Conservation (phyloP, 106 monocot species). For the Dendrobium catenatum region DNA sequence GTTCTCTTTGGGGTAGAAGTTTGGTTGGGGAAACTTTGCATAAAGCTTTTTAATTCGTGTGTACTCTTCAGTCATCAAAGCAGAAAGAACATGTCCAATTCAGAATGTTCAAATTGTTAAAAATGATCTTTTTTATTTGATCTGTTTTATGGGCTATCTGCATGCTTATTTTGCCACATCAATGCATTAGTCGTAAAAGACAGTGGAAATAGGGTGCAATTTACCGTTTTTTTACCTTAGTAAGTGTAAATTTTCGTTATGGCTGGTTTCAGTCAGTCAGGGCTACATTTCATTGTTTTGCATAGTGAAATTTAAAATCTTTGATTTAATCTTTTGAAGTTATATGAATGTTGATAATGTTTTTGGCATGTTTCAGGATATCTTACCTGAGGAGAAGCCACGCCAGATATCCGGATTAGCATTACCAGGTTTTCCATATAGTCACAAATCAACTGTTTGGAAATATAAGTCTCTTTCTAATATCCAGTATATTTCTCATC, state of each 20-base stretch:
- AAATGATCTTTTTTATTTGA: neutral
- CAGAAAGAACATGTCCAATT: neutral
- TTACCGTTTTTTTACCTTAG: neutral
- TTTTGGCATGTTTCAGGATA: constrained; percentile 47
- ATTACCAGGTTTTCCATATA: constrained; percentile 47
- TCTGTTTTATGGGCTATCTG: neutral
- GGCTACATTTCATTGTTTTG: neutral
- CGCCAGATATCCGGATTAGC: constrained; percentile 76
- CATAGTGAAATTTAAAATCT: neutral
- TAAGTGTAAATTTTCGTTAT: neutral
- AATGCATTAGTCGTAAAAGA: neutral
- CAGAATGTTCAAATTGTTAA: neutral
- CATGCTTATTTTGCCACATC: neutral
- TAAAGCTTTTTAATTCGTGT: neutral
- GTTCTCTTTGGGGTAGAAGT: neutral
- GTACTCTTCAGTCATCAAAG: neutral
- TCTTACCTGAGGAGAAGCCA: constrained; percentile 59
- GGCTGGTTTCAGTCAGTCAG: neutral
- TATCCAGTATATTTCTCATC: neutral
- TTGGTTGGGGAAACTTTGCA: neutral
- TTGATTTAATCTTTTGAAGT: neutral
- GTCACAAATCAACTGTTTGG: neutral
- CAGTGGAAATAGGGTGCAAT: neutral
- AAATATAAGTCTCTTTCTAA: neutral
- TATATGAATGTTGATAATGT: neutral